Percentiles rank a stretch among this genome's conserved stretches.
phyloP scores from a whole-genome alignment of 805 yeast species.

The Wickerhamia fluorescens region DNA sequence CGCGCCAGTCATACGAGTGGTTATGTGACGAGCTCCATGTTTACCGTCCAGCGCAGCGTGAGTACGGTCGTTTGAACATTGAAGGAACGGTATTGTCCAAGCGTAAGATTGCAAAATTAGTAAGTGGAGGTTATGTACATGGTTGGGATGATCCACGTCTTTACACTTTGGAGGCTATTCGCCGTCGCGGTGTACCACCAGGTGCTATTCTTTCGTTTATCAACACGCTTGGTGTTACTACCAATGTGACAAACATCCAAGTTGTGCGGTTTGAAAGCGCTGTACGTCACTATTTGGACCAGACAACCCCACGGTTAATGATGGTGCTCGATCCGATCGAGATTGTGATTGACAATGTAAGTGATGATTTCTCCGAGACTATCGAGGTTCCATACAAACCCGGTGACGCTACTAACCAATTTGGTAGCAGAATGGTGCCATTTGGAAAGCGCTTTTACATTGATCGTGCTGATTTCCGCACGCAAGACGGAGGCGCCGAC shows the following conservation, averaged over 20 bases:
- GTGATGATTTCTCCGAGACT: conserved; percentile 63
- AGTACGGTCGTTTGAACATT: conserved; percentile 91
- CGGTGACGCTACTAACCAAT: conserved; percentile 47
- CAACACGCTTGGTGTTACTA: conserved; percentile 94
- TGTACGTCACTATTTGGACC: conserved; percentile 80
- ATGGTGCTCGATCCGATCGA: conserved; percentile 82
- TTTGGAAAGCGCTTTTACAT: conserved; percentile 76
- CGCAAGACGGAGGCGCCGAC: conserved; percentile 45
- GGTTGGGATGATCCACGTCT: conserved; percentile 99
- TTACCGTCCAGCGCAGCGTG: conserved; percentile 98
- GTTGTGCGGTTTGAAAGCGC: conserved; percentile 83
- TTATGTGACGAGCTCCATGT: conserved; percentile 91
- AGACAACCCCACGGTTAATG: conserved; percentile 91
- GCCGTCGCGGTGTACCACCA: conserved; percentile 98
- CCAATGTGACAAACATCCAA: conserved; percentile 88
- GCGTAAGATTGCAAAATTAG: conserved; percentile 91
- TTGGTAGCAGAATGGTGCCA: conserved; percentile 58
- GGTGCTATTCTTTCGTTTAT: conserved; percentile 92
- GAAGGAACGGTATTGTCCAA: conserved; percentile 93
- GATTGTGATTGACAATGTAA: conserved; percentile 74
- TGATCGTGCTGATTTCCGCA: conserved; percentile 80
- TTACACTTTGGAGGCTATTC: conserved; percentile 87
- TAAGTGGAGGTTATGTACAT: conserved; percentile 71
- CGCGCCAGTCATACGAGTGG: conserved; percentile 98
- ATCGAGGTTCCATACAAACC: conserved; percentile 86